Base-by-base conservation (phyloP, 2,329 filamentous ascomycete genomes). In the Scytalidium sp. region DNA sequence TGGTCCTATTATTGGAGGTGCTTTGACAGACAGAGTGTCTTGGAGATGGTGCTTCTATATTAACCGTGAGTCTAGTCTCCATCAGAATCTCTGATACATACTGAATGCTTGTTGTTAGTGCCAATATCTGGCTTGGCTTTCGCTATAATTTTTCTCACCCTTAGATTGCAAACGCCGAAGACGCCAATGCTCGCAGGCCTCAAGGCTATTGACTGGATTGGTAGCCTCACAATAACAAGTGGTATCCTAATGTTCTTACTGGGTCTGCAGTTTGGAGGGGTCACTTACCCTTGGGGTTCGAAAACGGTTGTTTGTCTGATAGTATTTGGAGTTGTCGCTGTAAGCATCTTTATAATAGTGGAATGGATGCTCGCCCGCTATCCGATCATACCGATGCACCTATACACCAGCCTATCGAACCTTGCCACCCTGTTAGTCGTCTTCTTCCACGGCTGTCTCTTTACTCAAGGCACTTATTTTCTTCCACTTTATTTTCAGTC, bases 181-280 rank as follows among this genome's bases (percentile, higher is more conserved):
- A 87, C 84, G 2, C 76, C 25, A 8, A 8, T 29, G 13, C 25
- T 29, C 13, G 25, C 7, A 8, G 25, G 25, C 7, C 13, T 29
- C 7, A 7, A 8, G 13, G 25, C 25, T 29, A 13, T 29, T 8
- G 25, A 29, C 25, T 29, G 25, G 25, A 7, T 29, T 8, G 25
- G 25, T 13, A 29, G 25, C 13, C 25, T 29, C 7, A 8, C 25
- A 29, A 13, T 84, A 13, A 70, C 78, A 9, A 86, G 85, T 43
- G 88, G 85, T 19, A 90, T 87, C 0, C 74, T 94, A 25, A 92
- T 94, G 87, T 76, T 94, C 58, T 79, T 95, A 3, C 81, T 95
- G 43, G 90, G 89, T 1, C 79, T 95, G 8, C 85, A 94, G 60
- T 88, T 91, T 54, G 90, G 90, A 49, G 90, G 88, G 47, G 79